Base-by-base conservation (phyloP, 2,329 filamentous ascomycete species). In the Sporothrix humicola region DNA sequence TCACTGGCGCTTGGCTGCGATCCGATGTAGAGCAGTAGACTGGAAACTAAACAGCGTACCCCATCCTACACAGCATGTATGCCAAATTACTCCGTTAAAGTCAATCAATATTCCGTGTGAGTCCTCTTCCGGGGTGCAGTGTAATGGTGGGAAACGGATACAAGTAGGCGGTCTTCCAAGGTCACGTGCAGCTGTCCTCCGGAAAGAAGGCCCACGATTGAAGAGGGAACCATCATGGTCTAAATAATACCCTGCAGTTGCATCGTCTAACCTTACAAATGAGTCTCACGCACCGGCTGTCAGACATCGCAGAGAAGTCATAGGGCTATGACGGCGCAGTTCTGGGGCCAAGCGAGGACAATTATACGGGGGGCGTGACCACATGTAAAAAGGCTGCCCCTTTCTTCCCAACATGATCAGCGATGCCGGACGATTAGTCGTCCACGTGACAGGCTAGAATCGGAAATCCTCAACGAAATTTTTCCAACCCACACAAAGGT, bases 391-490 rank as follows among this genome's bases (percentile, higher is more conserved):
- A 6, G 7, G 31, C 31, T 12, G 3, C 20, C 52, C 20, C 3
- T 23, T 26, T 56, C 52, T 37, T 37, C 48, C 44, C 46, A 31
- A 52, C 46, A 20, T 4, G 23, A 12, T 15, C 17, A 17, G 52
- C 54, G 69, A 31, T 59, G 23, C 54, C 42, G 54, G 52, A 48
- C 69, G 52, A 48, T 52, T 61, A 71, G 42, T 50, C 0, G 37
- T 37, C n/a, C 69, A 71, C 69, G 69, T 71, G 69, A 71, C 42
- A 20, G 42, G 10, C 61, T 48, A 44, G 6, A 10, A 23, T 9
- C 20, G 7, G 12, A 8, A 48, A 48, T 48, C 20, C 69, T 48
- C 52, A 59, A 59, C 54, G 54, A 71, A 37, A 48, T 37, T 71
- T 71, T 71, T 70, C 66, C 50, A 13, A 8, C 6, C 66, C 50